phyloP scores from a whole-genome alignment of 352 stramenopile genomes.

The Globisporangium barbulae region DNA sequence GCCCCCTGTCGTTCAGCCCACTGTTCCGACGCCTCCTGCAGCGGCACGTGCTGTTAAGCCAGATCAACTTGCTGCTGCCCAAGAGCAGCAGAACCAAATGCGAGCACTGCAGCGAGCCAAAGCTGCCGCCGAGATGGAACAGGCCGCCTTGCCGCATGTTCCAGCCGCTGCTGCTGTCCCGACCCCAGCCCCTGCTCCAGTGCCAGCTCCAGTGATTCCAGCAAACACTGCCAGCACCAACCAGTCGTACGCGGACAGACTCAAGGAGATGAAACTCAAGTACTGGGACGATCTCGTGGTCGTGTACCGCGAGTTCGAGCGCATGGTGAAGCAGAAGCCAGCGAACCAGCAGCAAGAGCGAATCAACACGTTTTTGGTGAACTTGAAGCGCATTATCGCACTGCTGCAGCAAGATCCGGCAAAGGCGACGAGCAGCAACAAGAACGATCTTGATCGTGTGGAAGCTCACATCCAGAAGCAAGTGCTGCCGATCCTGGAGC shows the following conservation, averaged over 20 bases:
- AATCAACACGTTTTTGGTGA: constrained; percentile 79
- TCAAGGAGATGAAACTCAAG: constrained; percentile 75
- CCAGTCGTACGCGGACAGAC: constrained; percentile 64
- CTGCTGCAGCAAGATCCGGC: constrained; percentile 73
- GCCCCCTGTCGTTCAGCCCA: constrained; percentile 11
- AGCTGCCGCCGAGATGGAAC: constrained; percentile 48
- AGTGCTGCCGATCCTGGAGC: constrained; percentile 71
- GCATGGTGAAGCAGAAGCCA: constrained; percentile 82
- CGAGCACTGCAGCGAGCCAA: constrained; percentile 61
- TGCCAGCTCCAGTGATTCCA: constrained; percentile 16
- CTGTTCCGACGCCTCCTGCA: constrained; percentile 21
- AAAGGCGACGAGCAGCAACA: constrained; percentile 76
- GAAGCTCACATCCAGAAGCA: constrained; percentile 84
- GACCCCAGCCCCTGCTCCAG: constrained; percentile 13
- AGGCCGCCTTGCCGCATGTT: constrained; percentile 33
- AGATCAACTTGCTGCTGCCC: constrained; percentile 48
- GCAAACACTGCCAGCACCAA: constrained; percentile 21
- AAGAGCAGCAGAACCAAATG: constrained; percentile 62
- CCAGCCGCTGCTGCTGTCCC: constrained; percentile 7
- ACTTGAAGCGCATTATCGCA: constrained; percentile 78
- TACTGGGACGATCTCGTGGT: constrained; percentile 84
- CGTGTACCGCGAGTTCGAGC: constrained; percentile 82
- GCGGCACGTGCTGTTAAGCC: constrained; percentile 47
- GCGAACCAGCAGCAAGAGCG: constrained; percentile 76
- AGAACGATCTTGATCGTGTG: constrained; percentile 76